phyloP scores from a whole-genome alignment of 1,139 yeast genomes.

The Meyerozyma carpophila region DNA sequence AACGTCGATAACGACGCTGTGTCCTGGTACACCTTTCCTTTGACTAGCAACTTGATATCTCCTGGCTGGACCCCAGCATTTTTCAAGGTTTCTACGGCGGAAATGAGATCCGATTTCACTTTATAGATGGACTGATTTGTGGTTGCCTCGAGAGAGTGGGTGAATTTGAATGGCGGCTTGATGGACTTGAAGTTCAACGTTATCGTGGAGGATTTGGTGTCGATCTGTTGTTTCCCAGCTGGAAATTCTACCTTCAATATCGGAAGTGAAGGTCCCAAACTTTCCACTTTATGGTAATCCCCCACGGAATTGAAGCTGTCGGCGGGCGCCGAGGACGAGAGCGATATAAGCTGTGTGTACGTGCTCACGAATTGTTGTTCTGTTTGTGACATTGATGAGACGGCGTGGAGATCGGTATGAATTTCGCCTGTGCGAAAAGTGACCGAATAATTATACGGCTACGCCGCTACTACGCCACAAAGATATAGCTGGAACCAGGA shows the following conservation, averaged over 20 bases:
- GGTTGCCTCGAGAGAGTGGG: constrained; percentile 15
- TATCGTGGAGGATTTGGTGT: constrained; percentile 1
- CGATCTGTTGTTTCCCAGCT: constrained; percentile 2
- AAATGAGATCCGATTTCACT: constrained; percentile 28
- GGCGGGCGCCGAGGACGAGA: constrained; percentile 20
- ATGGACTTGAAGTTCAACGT: constrained; percentile 34
- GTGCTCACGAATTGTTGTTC: constrained; percentile 27
- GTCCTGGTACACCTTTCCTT: constrained; percentile 43
- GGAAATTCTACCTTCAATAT: constrained; percentile 26
- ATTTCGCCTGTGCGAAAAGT: background rate
- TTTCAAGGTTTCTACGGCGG: constrained; percentile 18
- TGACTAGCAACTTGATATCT: constrained; percentile 34
- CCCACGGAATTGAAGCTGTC: constrained; percentile 26
- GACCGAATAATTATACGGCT: background rate
- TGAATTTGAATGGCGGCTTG: constrained; percentile 40
- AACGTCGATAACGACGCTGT: constrained; percentile 22
- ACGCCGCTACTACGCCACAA: no score
- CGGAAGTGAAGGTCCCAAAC: constrained; percentile 42
- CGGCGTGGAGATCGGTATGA: no score
- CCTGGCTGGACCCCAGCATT: constrained; percentile 21
- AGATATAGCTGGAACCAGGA: no score
- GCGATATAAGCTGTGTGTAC: constrained; percentile 28
- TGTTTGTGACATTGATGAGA: background rate
- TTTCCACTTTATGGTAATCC: constrained; percentile 25
- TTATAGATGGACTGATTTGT: constrained; percentile 26